These are phyloP conservation scores for Solanum arcanum DNA, from an alignment of 257 asterid species.

Conservation along the genomic window DNA sequence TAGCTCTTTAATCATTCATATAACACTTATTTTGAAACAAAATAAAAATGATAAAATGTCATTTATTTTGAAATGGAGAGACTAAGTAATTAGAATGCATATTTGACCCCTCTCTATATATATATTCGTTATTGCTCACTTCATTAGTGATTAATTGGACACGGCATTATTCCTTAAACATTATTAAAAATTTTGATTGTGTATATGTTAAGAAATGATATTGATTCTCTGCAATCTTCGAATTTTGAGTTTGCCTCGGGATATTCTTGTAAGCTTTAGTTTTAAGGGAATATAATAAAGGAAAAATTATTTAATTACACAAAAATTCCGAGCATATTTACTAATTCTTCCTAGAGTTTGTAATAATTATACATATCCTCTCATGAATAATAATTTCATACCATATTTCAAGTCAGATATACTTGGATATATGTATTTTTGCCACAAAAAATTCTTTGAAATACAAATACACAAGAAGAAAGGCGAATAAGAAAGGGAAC, in stretches of 20 bases:
- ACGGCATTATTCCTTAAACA: not conserved
- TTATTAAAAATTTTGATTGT: too few species aligned
- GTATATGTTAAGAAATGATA: not conserved
- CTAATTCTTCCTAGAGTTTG: not conserved
- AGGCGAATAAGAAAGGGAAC: too few species aligned
- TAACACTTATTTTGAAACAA: too few species aligned
- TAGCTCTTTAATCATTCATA: not conserved
- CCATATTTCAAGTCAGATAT: too few species aligned
- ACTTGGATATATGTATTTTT: too few species aligned
- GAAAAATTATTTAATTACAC: not conserved
- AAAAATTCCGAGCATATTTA: too few species aligned
- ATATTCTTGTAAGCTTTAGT: not conserved
- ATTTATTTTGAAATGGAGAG: not conserved
- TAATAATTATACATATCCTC: too few species aligned
- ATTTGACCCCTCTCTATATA: not conserved
- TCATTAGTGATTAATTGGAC: too few species aligned
- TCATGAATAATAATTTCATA: not conserved
- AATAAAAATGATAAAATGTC: too few species aligned
- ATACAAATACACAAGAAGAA: too few species aligned
- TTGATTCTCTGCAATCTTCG: not conserved
- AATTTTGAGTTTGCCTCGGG: not conserved
- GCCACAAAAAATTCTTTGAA: not conserved
- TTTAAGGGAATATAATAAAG: not conserved
- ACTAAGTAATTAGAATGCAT: not conserved
- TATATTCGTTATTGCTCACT: not conserved